A percentile compares a stretch with the other conserved stretches of the same genome.
Evolutionary conservation across 225 moss, liverwort and hornwort species (phyloP).

Genomic region (Pseudoscleropodium purum): DNA sequence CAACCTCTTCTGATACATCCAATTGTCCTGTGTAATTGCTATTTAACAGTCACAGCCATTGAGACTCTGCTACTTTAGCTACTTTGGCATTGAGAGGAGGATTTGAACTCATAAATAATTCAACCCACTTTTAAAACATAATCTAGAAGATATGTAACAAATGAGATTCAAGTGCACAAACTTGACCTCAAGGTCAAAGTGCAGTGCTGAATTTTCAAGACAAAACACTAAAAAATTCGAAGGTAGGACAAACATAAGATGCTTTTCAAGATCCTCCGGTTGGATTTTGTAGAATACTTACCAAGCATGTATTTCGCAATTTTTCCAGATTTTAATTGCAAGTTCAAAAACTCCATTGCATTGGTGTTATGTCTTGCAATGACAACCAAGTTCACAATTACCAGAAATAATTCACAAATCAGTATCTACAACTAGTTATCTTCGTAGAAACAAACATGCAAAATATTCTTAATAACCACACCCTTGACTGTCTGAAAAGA

Average conservation of each 20-base stretch:
- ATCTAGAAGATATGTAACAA: background rate
- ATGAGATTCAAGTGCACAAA: background rate
- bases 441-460: background rate
- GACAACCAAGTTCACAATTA: background rate
- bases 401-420: background rate
- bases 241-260: background rate
- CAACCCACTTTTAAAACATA: background rate
- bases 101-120: background rate
- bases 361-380: background rate
- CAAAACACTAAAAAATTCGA: background rate
- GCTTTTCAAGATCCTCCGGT: background rate
- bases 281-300: background rate
- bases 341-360: background rate
- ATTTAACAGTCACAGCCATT: background rate
- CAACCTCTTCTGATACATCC: background rate
- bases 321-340: background rate
- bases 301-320: background rate
- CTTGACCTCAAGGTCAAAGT: background rate
- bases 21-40: background rate
- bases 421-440: background rate
- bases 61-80: background rate
- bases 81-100: background rate
- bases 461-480: background rate
- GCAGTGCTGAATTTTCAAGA: background rate
- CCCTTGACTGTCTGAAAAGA: background rate